phyloP scores from a whole-genome alignment of 768 basidiomycete species.

The Collybiopsis confluens region DNA sequence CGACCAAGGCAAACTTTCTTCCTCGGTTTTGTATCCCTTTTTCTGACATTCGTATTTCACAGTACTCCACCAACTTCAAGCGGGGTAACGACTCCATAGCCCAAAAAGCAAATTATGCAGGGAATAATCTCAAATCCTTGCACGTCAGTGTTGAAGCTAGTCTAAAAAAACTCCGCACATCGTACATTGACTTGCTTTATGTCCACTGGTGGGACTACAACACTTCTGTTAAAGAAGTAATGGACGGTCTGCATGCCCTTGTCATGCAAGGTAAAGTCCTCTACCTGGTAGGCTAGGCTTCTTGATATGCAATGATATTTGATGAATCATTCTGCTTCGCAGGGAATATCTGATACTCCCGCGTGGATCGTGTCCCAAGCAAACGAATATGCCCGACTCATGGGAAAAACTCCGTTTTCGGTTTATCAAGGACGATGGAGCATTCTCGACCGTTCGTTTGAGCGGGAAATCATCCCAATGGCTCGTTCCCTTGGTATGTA shows the following conservation, averaged over 20 bases:
- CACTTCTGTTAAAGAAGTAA: constrained; percentile 41
- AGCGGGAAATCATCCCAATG: constrained; percentile 41
- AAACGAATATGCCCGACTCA: constrained; percentile 38
- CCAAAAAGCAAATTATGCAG: constrained; percentile 21
- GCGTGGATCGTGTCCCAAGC: constrained; percentile 35
- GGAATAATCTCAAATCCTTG: constrained; percentile 37
- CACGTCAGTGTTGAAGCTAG: constrained; percentile 18
- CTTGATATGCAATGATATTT: background rate
- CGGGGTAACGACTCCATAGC: constrained; percentile 9
- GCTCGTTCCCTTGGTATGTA: constrained; percentile 12
- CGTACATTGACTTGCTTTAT: constrained; percentile 58
- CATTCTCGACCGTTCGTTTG: constrained; percentile 32
- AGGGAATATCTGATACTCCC: constrained; percentile 27
- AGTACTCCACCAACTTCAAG: constrained; percentile 21
- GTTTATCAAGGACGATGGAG: constrained; percentile 39
- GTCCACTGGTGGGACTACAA: constrained; percentile 50
- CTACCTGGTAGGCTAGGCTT: constrained; percentile 25
- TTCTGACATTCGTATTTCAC: background rate
- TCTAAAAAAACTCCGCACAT: constrained; percentile 44
- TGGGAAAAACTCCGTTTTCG: constrained; percentile 39
- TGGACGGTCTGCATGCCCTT: constrained; percentile 39
- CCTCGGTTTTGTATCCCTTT: too few species aligned
- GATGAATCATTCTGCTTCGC: background rate
- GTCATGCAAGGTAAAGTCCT: constrained; percentile 40
- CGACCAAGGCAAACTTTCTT: constrained; percentile 22